These are phyloP conservation scores for Barnettozyma pratensis DNA, from an alignment of 805 yeast species.

Conservation along the genomic window DNA sequence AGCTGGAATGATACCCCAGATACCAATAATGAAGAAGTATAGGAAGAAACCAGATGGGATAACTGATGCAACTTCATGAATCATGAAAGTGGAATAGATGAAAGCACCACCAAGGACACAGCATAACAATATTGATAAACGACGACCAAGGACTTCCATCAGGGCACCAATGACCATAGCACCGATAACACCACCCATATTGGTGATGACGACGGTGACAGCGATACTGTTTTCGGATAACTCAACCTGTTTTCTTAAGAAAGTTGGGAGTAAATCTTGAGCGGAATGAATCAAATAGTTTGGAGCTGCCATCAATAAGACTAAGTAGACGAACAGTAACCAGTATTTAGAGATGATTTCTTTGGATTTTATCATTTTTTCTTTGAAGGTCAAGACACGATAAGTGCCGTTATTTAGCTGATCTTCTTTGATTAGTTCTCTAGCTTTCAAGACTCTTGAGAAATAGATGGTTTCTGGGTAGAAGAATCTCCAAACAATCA, in stretches of 20 bases:
- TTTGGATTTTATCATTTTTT: constrained; percentile 14
- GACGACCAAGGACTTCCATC: constrained; percentile 58
- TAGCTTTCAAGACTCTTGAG: constrained; percentile 27
- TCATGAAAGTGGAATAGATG: constrained; percentile 53
- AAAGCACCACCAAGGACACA: constrained; percentile 55
- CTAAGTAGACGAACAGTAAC: constrained; percentile 52
- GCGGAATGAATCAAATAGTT: constrained; percentile 71
- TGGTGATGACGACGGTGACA: constrained; percentile 56
- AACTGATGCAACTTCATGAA: constrained; percentile 33
- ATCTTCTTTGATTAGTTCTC: constrained; percentile 22
- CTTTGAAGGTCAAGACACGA: constrained; percentile 21
- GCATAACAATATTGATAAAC: constrained; percentile 47
- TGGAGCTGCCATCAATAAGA: constrained; percentile 64
- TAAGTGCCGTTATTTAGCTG: constrained; percentile 23
- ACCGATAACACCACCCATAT: constrained; percentile 62
- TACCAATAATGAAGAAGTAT: constrained; percentile 63
- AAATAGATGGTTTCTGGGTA: constrained; percentile 61
- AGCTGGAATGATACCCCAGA: constrained; percentile 69
- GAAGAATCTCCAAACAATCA: constrained; percentile 51
- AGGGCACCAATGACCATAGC: constrained; percentile 53
- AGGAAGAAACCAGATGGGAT: constrained; percentile 60
- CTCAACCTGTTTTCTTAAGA: constrained; percentile 49
- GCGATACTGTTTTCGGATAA: constrained; percentile 44
- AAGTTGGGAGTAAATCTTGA: constrained; percentile 67
- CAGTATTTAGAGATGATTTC: constrained; percentile 38